Conservation (phyloP, 352 stramenopile genomes). For the Pythium insidiosum region DNA sequence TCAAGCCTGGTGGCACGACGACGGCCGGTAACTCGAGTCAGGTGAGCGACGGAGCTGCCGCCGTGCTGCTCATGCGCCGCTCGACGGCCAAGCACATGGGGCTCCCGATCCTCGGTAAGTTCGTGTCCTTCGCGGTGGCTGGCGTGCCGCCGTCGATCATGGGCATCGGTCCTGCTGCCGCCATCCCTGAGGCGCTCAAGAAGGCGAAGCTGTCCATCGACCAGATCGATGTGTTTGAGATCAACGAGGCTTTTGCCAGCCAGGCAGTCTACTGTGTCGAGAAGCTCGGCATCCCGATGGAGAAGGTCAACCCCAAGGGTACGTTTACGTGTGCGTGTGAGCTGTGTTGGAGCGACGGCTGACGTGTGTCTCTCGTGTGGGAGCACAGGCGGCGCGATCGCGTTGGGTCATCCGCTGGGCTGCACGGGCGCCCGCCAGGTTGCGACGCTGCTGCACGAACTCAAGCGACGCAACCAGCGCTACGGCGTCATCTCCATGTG, state of each 20-base stretch:
- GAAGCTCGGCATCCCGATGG: conserved; percentile 64
- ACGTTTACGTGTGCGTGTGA: not conserved
- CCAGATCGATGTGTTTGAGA: conserved; percentile 88
- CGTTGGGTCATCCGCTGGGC: conserved; percentile 85
- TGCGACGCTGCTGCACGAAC: conserved; percentile 88
- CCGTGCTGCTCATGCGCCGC: conserved; percentile 82
- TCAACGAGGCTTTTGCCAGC: conserved; percentile 90
- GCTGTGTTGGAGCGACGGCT: not conserved
- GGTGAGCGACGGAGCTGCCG: conserved; percentile 85
- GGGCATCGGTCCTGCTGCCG: conserved; percentile 76
- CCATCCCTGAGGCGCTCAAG: conserved; percentile 70
- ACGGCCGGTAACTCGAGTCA: conserved; percentile 84
- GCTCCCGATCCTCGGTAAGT: conserved; percentile 74
- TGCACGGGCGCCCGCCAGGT: conserved; percentile 87
- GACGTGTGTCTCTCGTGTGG: no score
- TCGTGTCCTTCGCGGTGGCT: conserved; percentile 78
- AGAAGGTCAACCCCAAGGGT: conserved; percentile 88
- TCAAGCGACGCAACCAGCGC: conserved; percentile 79
- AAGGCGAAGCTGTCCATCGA: conserved; percentile 54
- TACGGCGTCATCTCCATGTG: conserved; percentile 94
- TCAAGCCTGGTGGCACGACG: conserved; percentile 74
- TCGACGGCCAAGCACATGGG: conserved; percentile 72
- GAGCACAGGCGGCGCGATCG: conserved; percentile 71
- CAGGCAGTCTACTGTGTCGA: conserved; percentile 80
- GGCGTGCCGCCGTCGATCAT: conserved; percentile 84